Conservation (phyloP, 169 alveolate species). For the Amoebophrya sp. region DNA sequence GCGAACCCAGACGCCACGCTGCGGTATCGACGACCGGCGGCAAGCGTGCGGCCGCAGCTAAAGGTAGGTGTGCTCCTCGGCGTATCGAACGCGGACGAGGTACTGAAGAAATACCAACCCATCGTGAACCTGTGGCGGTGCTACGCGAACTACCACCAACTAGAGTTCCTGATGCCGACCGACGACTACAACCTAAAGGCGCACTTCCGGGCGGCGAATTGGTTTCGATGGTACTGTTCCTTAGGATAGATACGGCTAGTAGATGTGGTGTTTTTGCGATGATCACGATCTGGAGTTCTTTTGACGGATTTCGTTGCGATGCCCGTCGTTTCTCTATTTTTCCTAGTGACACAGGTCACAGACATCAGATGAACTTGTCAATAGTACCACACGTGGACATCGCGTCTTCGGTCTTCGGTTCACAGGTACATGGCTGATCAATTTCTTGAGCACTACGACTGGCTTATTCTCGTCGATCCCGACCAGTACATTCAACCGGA, state of each 20-base stretch:
- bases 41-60: background rate
- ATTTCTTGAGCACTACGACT: background rate
- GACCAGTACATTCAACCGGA: background rate
- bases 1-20: background rate
- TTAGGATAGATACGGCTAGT: too few species aligned
- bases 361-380: too few species aligned
- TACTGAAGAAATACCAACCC: background rate
- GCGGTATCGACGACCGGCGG: background rate
- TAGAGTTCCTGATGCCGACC: background rate
- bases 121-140: conserved; percentile 7
- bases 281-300: too few species aligned
- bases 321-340: too few species aligned
- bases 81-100: background rate
- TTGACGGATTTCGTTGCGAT: too few species aligned
- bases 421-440: background rate
- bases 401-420: too few species aligned
- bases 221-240: conserved; percentile 1
- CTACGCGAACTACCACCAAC: background rate
- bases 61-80: background rate
- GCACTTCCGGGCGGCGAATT: background rate
- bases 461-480: conserved; percentile 4
- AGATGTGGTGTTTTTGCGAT: too few species aligned
- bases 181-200: background rate
- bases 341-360: too few species aligned
- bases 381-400: too few species aligned